These are phyloP conservation scores for Tolypocladium guangdongense DNA, from an alignment of 2,329 filamentous ascomycete genomes.

Conservation along the genomic window DNA sequence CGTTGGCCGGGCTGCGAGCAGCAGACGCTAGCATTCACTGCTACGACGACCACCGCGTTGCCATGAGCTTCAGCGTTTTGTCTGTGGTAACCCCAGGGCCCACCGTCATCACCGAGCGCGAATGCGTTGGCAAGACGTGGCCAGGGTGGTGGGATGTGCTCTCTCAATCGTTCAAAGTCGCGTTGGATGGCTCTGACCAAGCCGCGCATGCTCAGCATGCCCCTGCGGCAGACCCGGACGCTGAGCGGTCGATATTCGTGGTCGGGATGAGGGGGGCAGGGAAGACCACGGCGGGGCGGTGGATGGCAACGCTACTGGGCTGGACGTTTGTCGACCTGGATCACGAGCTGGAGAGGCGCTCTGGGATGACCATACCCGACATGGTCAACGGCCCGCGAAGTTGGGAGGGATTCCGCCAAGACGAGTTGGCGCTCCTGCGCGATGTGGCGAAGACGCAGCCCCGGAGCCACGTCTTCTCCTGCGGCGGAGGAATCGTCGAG, in stretches of 20 bases:
- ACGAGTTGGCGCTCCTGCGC: constrained; percentile 65
- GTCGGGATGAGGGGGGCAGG: constrained; percentile 97
- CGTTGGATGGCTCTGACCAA: constrained; percentile 66
- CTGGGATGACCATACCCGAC: constrained; percentile 71
- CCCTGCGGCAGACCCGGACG: constrained; percentile 1
- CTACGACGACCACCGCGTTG: constrained; percentile 95
- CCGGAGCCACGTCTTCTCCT: constrained; percentile 75
- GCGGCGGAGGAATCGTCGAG: constrained; percentile 89
- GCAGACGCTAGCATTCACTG: constrained; percentile 68
- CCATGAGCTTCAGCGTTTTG: constrained; percentile 95
- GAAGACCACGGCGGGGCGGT: constrained; percentile 85
- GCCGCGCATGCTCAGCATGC: constrained; percentile 7
- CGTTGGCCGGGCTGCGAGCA: constrained; percentile 34
- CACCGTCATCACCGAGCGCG: constrained; percentile 74
- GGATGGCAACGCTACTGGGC: constrained; percentile 66
- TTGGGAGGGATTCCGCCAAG: constrained; percentile 80
- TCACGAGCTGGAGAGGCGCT: constrained; percentile 65
- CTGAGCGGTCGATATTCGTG: constrained; percentile 69
- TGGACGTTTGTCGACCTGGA: constrained; percentile 82
- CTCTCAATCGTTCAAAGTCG: constrained; percentile 64
- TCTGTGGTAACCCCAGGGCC: constrained; percentile 59
- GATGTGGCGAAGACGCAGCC: constrained; percentile 65
- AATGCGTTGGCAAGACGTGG: constrained; percentile 96
- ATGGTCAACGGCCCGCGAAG: constrained; percentile 62
- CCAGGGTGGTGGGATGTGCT: constrained; percentile 96